These are phyloP conservation scores for Zymoseptoria ardabiliae DNA, from an alignment of 2,329 filamentous ascomycete genomes.

Conservation along the genomic window DNA sequence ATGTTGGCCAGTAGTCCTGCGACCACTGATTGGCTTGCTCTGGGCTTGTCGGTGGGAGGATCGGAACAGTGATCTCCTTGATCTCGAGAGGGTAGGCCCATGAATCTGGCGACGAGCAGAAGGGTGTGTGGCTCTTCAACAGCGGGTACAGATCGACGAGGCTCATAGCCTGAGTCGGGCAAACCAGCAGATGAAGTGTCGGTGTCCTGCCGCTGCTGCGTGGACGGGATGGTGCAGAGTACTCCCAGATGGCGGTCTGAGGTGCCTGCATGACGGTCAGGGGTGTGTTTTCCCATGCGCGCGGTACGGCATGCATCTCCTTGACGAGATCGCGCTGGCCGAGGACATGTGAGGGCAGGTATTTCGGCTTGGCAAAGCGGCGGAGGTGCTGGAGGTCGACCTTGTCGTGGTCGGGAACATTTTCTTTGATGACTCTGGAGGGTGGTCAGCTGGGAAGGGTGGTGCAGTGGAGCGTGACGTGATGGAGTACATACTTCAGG, in stretches of 20 bases:
- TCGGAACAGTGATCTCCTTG: constrained; percentile 59
- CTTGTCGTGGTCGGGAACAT: constrained; percentile 36
- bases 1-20: constrained; percentile 70
- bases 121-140: constrained; percentile 33
- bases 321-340: constrained; percentile 27
- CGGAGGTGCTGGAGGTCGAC: constrained; percentile 55
- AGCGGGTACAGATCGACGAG: constrained; percentile 46
- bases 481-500: constrained; percentile 53
- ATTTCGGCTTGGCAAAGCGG: constrained; percentile 59
- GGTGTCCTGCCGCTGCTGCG: constrained; percentile 39
- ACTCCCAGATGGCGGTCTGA: constrained; percentile 39
- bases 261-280: constrained; percentile 25
- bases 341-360: constrained; percentile 28
- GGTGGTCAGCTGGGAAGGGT: constrained; percentile 20
- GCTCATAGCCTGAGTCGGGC: constrained; percentile 44
- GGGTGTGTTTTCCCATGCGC: constrained; percentile 26
- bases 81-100: constrained; percentile 46
- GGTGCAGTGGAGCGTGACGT: constrained; percentile 5
- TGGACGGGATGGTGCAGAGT: constrained; percentile 54
- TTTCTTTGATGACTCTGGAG: constrained; percentile 40
- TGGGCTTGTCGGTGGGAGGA: constrained; percentile 66
- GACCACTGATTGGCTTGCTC: constrained; percentile 70
- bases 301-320: constrained; percentile 27
- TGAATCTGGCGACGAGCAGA: constrained; percentile 31
- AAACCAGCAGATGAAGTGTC: constrained; percentile 46